Evolutionary conservation across 371 early-diverging fungal genomes (phyloP), one percentile per base, ranked within the genome.

Genomic region (Rhizopus delemar): DNA sequence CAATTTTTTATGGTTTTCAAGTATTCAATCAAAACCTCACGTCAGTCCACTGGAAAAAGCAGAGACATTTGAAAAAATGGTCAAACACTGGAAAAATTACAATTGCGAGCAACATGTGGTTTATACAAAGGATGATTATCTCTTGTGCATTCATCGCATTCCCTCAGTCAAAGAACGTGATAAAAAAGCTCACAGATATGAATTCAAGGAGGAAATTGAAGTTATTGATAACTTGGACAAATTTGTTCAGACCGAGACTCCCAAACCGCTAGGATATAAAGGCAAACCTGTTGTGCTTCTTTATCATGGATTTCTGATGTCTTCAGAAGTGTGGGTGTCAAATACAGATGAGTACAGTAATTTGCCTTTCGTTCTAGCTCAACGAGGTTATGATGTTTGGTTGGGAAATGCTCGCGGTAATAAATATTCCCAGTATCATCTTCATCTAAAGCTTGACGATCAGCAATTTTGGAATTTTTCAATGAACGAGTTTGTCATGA

Each of bases 331-430:
- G 8, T 97, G 93, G 89, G 87, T 94, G 8, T 91, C 94, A 59
- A 86, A 89, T 59, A 84, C 89, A 4, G 86, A 90, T 60, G 83
- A 81, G 67, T 72, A 74, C 54, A 78, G 82, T 29, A 86, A 83
- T 41, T 68, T 95, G 43, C 91, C 92, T 8, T 87, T 88, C 51
- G 57, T 86, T 12, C 75, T 93, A 35, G 89, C 84, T n/a, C 83
- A 87, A 46, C 82, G 86, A 11, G 95, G 96, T 51, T 97, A 93
- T 69, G 98, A 97, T 70, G 98, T 98, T 0, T 98, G 98, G 98
- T 65, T 98, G 13, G 97, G 95, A 31, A 97, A 98, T 67, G 87
- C 91, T n/a, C 82, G 98, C 9, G 97, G 97, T 31, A 96, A 96
- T 82, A 97, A 97, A 74, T 97, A 97, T 68, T 88, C 90, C 36